These are phyloP conservation scores for Penicillium sp. DNA, from an alignment of 2,329 filamentous ascomycete species.

Conservation along the genomic window DNA sequence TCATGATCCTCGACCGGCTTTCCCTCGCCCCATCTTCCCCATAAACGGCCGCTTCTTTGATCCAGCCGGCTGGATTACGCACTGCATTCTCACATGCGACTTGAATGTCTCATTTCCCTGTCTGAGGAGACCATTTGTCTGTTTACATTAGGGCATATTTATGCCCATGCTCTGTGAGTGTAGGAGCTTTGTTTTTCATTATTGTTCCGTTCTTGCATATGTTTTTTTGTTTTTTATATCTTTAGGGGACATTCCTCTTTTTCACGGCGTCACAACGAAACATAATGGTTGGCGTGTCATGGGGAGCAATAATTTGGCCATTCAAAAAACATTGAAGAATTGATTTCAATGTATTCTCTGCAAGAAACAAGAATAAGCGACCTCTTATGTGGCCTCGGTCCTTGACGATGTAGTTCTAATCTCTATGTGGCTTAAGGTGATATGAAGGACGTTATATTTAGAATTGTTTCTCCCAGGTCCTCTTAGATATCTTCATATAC, in stretches of 20 bases:
- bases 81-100: background rate
- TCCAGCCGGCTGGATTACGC: conserved; percentile 1
- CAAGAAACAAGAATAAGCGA: background rate
- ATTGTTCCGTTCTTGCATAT: conserved; percentile 10
- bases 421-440: background rate
- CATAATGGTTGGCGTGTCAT: conserved; percentile 18
- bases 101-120: background rate
- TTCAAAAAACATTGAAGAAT: background rate
- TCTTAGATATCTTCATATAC: background rate
- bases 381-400: background rate
- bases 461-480: too few relatives aligned
- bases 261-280: conserved; percentile 10
- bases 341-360: background rate
- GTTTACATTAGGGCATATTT: background rate
- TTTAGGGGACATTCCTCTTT: conserved; percentile 7
- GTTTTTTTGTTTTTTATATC: conserved; percentile 1
- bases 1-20: background rate
- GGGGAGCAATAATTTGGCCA: conserved; percentile 10
- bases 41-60: background rate
- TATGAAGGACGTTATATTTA: background rate
- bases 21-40: background rate
- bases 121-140: background rate
- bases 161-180: background rate
- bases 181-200: background rate
- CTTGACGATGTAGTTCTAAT: background rate